Base-by-base conservation (phyloP, 371 early-diverging fungal species). In the Nematocida minor region DNA sequence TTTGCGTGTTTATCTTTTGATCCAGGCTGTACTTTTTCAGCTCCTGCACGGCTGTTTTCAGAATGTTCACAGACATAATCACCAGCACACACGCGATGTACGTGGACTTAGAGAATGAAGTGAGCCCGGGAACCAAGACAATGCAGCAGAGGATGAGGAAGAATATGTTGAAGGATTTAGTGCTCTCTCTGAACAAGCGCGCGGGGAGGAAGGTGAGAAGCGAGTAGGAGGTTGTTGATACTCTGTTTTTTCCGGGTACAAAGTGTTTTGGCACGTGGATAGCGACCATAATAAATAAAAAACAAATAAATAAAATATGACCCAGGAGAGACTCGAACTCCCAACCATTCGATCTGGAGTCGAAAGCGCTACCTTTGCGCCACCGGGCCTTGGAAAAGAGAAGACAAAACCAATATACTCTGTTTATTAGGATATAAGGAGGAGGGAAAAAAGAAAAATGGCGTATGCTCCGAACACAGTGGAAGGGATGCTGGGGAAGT, bases 21-120 rank as follows among this genome's bases (percentile, higher is more conserved):
- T 98, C 97, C 47, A 90, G 88, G 67, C 89, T 87, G 77, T 93
- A 91, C 34, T 95, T 89, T 55, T 90, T 91, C 85, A 88, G 88
- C 81, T 97, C 97, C 69, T 95, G 95, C 60, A 92, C 84, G 4
- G 87, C 96, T 68, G 94, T 95, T 82, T 96, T 95, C 67, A 91
- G 87, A 60, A 90, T 92, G 14, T 94, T 92, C 41, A 91, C 86
- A 36, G 87, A 80, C 4, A 94, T 83, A 78, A 94, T 91, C 49
- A 90, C 83, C 36, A 89, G 82, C 68, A 96, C 86, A 2, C 95
- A 94, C 25, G 82, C 14, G 4, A 83, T 42, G 67, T 85, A 86
- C 1, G 84, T 68, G 31, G 79, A 81, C 34, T 83, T 82, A 44
- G 78, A 69, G 64, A 85, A 86, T 16, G 87, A 83, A 16, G 84